These are phyloP conservation scores for Talaromyces amestolkiae DNA, from an alignment of 2,329 filamentous ascomycete species.

Conservation along the genomic window DNA sequence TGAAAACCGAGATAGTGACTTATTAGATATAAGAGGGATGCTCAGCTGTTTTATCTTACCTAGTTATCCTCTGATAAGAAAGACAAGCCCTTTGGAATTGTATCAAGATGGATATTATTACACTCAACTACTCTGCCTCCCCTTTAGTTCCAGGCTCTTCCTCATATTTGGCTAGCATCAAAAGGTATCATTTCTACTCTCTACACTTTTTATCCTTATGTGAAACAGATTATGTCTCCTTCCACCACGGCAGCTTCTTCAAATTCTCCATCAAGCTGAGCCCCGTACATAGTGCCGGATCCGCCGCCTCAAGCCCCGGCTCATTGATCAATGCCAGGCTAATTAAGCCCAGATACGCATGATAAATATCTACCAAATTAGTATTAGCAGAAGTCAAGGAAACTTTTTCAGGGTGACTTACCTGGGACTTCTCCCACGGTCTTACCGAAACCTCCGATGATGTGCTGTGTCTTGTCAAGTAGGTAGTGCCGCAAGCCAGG, in stretches of 20 bases:
- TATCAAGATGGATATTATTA: too few species aligned
- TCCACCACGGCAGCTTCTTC: slow-evolving; percentile 43
- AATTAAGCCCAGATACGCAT: slow-evolving; percentile 83
- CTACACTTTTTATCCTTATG: background rate
- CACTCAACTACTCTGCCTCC: too few species aligned
- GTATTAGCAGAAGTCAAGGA: background rate
- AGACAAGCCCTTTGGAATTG: too few species aligned
- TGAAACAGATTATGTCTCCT: background rate
- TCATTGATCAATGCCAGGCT: slow-evolving; percentile 74
- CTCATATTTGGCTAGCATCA: background rate
- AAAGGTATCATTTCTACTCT: background rate
- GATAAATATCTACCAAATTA: slow-evolving; percentile 65
- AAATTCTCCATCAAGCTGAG: slow-evolving; percentile 43
- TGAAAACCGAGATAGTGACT: too few species aligned
- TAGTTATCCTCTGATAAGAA: too few species aligned
- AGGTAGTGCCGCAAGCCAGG: slow-evolving; percentile 71
- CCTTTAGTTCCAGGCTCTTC: too few species aligned
- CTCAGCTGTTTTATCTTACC: too few species aligned
- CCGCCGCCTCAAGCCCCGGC: slow-evolving; percentile 65
- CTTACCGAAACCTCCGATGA: slow-evolving; percentile 81
- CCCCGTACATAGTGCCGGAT: slow-evolving; percentile 74
- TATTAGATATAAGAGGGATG: too few species aligned
- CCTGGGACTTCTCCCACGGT: slow-evolving; percentile 66
- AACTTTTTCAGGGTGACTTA: slow-evolving; percentile 26
- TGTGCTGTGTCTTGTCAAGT: slow-evolving; percentile 80